phyloP scores from a whole-genome alignment of 208 protist species.

The Strigomonas galati region DNA sequence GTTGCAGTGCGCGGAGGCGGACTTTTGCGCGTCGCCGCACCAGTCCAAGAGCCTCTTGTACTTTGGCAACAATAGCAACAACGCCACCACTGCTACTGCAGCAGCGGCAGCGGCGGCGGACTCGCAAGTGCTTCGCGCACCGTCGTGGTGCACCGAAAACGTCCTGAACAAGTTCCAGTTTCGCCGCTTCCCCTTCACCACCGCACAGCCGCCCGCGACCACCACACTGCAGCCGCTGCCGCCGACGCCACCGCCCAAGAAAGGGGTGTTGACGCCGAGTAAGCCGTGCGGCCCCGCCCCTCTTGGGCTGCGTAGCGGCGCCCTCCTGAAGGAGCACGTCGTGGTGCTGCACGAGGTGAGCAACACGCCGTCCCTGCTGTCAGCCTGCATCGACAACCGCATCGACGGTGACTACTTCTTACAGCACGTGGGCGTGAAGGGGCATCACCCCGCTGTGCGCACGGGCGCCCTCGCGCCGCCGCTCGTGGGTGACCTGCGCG shows the following conservation, averaged over 20 bases:
- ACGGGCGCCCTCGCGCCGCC: background rate
- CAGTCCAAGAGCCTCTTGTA: constrained; percentile 7
- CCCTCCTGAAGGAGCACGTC: constrained; percentile 5
- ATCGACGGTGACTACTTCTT: background rate
- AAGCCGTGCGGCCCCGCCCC: no score
- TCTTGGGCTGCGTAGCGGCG: background rate
- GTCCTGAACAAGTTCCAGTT: constrained; percentile 2
- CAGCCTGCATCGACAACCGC: background rate
- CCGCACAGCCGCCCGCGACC: no score
- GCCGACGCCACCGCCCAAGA: no score
- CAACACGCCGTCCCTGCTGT: background rate
- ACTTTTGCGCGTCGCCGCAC: background rate
- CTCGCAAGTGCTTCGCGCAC: background rate
- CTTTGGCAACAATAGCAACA: background rate
- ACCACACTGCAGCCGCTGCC: no score
- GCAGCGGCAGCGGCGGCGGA: background rate
- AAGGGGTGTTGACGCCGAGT: no score
- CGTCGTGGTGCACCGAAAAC: background rate
- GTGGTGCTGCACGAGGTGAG: constrained; percentile 5
- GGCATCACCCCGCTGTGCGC: background rate
- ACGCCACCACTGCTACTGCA: no score
- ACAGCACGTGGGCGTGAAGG: no score
- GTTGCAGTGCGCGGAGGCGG: no score
- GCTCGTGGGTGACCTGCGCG: constrained; percentile 6
- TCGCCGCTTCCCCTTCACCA: constrained; percentile 5